Percentiles rank a stretch among this genome's conserved stretches.
Evolutionary conservation across 176 grass and related monocot genomes (phyloP).

Genomic region (Phyllostachys edulis): DNA sequence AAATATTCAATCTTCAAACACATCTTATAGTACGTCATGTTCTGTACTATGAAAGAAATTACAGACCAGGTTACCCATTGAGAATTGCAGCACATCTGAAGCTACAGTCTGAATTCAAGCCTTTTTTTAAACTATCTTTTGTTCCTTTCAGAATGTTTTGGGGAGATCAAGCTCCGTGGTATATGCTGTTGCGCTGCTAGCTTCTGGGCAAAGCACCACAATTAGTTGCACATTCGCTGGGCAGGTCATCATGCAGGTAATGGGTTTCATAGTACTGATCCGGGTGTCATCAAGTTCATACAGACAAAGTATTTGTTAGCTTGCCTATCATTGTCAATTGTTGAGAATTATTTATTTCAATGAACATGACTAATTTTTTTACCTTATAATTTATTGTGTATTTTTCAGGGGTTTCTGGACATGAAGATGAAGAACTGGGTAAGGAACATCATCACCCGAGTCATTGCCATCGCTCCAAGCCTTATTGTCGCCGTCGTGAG

Average conservation of each 20-base stretch:
- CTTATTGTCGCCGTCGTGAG: slow-evolving; percentile 55
- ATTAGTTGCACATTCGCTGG: slow-evolving; percentile 88
- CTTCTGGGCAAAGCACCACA: slow-evolving; percentile 85
- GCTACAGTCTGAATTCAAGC: background rate
- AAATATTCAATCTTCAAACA: background rate
- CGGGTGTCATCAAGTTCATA: background rate
- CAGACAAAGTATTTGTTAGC: background rate
- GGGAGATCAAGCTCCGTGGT: slow-evolving; percentile 65
- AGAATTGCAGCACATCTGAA: background rate
- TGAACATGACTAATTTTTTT: background rate
- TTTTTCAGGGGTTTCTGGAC: slow-evolving; percentile 71
- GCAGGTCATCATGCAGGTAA: slow-evolving; percentile 83
- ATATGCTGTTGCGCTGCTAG: slow-evolving; percentile 74
- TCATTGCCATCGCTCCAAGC: slow-evolving; percentile 64
- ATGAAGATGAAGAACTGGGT: slow-evolving; percentile 77
- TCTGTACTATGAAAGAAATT: slow-evolving; percentile 1
- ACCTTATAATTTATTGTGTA: background rate
- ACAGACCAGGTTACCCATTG: background rate
- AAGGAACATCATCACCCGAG: slow-evolving; percentile 65
- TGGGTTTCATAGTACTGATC: background rate
- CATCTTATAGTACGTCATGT: background rate
- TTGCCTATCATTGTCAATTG: background rate
- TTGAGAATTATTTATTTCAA: background rate
- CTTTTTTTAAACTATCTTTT: background rate
- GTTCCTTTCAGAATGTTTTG: slow-evolving; percentile 52